Conservation (phyloP, 352 stramenopile genomes). For the Phytophthora tentaculata region DNA sequence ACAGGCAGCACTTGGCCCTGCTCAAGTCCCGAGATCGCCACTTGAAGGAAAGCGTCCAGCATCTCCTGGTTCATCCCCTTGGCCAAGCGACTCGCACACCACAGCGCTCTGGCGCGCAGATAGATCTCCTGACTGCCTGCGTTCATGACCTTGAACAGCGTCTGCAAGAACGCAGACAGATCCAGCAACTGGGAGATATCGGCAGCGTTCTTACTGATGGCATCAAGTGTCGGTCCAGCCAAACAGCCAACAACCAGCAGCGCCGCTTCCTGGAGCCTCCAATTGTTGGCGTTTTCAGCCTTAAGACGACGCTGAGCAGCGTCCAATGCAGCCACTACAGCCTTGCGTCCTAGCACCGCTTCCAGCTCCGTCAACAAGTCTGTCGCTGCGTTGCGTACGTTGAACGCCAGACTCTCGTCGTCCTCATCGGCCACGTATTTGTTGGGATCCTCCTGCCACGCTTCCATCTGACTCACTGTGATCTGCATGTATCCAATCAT, state of each 20-base stretch:
- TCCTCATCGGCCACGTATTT: conserved; percentile 88
- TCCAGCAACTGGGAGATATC: conserved; percentile 62
- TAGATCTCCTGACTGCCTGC: conserved; percentile 69
- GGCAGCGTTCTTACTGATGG: conserved; percentile 55
- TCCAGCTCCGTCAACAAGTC: conserved; percentile 76
- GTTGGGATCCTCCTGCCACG: conserved; percentile 83
- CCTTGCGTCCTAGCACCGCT: conserved; percentile 65
- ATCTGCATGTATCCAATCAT: conserved; percentile 91
- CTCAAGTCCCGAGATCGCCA: conserved; percentile 78
- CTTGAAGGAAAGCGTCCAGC: conserved; percentile 72
- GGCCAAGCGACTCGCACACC: conserved; percentile 79
- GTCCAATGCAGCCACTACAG: conserved; percentile 58
- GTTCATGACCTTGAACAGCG: conserved; percentile 83
- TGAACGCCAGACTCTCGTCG: conserved; percentile 83
- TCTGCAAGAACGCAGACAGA: conserved; percentile 70
- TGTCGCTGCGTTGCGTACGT: conserved; percentile 72
- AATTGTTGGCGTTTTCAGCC: conserved; percentile 51
- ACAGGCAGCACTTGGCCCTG: conserved; percentile 74
- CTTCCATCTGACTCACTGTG: conserved; percentile 71
- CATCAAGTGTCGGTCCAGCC: conserved; percentile 61
- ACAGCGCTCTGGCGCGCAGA: conserved; percentile 75
- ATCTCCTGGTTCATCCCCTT: conserved; percentile 77
- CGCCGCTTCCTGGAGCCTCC: conserved; percentile 78
- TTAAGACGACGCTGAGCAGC: conserved; percentile 73
- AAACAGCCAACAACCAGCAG: conserved; percentile 75